These are phyloP conservation scores for Vitis hybrid DNA, from an alignment of 177 flowering plant species.

Conservation along the genomic window DNA sequence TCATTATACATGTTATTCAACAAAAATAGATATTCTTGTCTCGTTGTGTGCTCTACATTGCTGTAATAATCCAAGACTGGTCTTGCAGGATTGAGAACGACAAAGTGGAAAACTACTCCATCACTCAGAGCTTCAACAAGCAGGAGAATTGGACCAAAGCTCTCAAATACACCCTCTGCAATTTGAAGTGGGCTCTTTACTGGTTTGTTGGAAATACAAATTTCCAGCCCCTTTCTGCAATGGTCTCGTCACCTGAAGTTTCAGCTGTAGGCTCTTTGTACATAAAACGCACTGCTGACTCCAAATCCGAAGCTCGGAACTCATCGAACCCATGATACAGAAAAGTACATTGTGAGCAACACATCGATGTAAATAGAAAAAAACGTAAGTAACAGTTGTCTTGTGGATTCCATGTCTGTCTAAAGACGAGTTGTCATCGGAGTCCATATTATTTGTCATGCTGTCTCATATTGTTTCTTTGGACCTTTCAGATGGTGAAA, in stretches of 20 bases:
- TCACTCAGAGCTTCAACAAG: constrained; percentile 95
- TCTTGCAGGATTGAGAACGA: constrained; percentile 87
- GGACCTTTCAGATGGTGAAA: no score
- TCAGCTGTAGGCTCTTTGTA: constrained; percentile 45
- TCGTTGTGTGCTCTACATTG: not conserved
- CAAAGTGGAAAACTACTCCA: constrained; percentile 84
- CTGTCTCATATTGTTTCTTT: no score
- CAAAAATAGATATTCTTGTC: no score
- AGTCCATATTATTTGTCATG: no score
- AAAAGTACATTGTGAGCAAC: not conserved
- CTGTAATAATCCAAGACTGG: not conserved
- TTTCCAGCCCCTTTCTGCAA: constrained; percentile 77
- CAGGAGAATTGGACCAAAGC: constrained; percentile 99
- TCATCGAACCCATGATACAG: constrained; percentile 18
- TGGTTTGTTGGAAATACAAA: constrained; percentile 96
- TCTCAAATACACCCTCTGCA: constrained; percentile 92
- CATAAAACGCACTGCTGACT: constrained; percentile 36
- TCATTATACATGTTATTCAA: no score
- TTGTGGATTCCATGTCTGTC: no score
- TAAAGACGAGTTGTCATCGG: no score
- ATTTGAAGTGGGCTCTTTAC: constrained; percentile 94
- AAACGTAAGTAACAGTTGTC: no score
- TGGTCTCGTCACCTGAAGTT: constrained; percentile 52
- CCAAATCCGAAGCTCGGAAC: constrained; percentile 31
- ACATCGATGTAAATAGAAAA: not conserved